Evolutionary conservation across 768 basidiomycete species (phyloP).

Genomic region (Leccinum pellstonianum): DNA sequence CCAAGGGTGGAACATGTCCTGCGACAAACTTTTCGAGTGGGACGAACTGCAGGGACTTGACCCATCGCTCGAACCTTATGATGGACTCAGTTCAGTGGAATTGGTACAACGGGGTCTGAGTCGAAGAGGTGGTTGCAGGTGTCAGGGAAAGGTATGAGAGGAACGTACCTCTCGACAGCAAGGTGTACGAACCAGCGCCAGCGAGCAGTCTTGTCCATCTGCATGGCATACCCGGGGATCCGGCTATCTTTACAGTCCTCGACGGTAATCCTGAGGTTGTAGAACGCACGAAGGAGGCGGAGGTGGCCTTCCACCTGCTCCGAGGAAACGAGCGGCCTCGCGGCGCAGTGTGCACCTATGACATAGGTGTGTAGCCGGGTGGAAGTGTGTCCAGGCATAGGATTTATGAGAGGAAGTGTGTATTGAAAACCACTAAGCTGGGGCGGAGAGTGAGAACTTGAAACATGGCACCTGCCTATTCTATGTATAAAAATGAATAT

Average conservation of each 20-base stretch:
- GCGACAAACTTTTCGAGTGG: slow-evolving; percentile 28
- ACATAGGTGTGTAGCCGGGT: slow-evolving; percentile 9
- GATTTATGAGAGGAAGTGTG: background rate
- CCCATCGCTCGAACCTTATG: slow-evolving; percentile 38
- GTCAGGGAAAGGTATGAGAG: background rate
- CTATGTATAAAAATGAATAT: slow-evolving; percentile 10
- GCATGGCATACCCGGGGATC: slow-evolving; percentile 26
- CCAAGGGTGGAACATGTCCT: slow-evolving; percentile 34
- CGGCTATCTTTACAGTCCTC: slow-evolving; percentile 29
- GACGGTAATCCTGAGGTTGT: slow-evolving; percentile 28
- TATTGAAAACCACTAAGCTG: background rate
- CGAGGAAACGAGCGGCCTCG: slow-evolving; percentile 31
- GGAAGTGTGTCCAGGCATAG: background rate
- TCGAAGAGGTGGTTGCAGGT: background rate
- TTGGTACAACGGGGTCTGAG: background rate
- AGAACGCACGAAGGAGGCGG: slow-evolving; percentile 34
- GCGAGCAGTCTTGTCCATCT: slow-evolving; percentile 29
- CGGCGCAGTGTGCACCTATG: slow-evolving; percentile 19
- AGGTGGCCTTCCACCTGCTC: slow-evolving; percentile 37
- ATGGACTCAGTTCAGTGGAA: background rate
- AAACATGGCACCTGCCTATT: slow-evolving; percentile 10
- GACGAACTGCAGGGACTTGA: slow-evolving; percentile 23
- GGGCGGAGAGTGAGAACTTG: background rate
- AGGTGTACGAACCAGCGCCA: slow-evolving; percentile 43
- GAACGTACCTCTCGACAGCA: slow-evolving; percentile 37